These are phyloP conservation scores for Trichothecium sympodiale DNA, from an alignment of 2,329 filamentous ascomycete species.

Conservation along the genomic window DNA sequence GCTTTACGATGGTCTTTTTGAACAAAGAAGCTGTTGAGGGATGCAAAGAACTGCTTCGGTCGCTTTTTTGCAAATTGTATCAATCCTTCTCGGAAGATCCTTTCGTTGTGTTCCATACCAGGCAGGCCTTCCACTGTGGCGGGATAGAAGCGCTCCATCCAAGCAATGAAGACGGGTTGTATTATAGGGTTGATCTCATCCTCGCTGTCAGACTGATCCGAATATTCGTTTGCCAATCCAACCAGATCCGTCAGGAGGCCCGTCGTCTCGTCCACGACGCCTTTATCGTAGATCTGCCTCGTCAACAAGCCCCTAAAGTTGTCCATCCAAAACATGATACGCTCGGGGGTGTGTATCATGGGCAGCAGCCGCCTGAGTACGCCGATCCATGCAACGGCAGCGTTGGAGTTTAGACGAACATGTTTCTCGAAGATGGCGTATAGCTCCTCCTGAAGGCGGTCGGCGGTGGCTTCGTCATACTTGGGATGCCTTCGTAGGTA, in stretches of 20 bases:
- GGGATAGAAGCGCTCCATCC: conserved; percentile 38
- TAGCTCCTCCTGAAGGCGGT: conserved; percentile 65
- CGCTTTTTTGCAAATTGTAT: conserved; percentile 55
- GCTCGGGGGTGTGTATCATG: conserved; percentile 49
- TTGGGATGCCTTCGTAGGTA: conserved; percentile 59
- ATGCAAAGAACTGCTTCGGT: conserved; percentile 56
- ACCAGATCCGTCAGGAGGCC: conserved; percentile 55
- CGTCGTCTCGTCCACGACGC: conserved; percentile 51
- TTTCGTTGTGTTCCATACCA: conserved; percentile 33
- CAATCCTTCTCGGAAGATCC: conserved; percentile 37
- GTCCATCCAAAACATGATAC: conserved; percentile 64
- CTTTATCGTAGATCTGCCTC: conserved; percentile 46
- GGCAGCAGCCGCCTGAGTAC: conserved; percentile 55
- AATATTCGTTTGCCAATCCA: conserved; percentile 47
- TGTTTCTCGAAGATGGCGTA: conserved; percentile 53
- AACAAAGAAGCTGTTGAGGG: conserved; percentile 55
- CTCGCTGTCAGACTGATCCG: conserved; percentile 25
- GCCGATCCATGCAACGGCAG: conserved; percentile 57
- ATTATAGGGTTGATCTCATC: conserved; percentile 38
- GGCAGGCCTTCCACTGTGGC: conserved; percentile 24
- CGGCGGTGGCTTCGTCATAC: conserved; percentile 57
- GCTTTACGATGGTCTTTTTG: conserved; percentile 53
- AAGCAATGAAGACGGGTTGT: conserved; percentile 43
- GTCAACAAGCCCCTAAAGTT: conserved; percentile 24
- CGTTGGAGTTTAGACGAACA: conserved; percentile 43